phyloP scores from a whole-genome alignment of 306 rosid species.

The Acacia confusa region DNA sequence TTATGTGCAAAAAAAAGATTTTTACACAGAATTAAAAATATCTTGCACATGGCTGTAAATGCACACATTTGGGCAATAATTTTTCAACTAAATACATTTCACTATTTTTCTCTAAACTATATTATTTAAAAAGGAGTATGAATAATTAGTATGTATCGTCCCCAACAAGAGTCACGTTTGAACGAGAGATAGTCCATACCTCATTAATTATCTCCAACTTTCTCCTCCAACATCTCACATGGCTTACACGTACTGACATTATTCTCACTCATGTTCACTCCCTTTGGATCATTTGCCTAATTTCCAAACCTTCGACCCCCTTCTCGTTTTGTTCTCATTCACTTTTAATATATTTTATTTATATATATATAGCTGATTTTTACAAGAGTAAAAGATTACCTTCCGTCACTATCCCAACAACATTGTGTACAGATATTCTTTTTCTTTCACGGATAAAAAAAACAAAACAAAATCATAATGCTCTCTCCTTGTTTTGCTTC shows the following conservation, averaged over 20 bases:
- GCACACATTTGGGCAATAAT: too few relatives aligned
- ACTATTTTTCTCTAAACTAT: too few relatives aligned
- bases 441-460: background rate
- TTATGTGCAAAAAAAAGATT: too few relatives aligned
- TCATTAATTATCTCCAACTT: constrained; percentile 44
- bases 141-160: background rate
- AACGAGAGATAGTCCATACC: constrained; percentile 47
- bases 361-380: constrained; percentile 26
- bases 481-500: background rate
- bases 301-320: constrained; percentile 6
- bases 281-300: constrained; percentile 30
- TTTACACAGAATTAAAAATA: too few relatives aligned
- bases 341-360: background rate
- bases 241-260: constrained; percentile 57
- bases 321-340: constrained; percentile 31
- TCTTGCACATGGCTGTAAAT: too few relatives aligned
- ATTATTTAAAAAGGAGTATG: too few relatives aligned
- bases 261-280: constrained; percentile 33
- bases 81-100: too few relatives aligned
- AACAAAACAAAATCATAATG: background rate
- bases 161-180: constrained; percentile 48
- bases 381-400: constrained; percentile 38
- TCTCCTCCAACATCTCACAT: constrained; percentile 54
- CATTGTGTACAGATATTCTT: background rate
- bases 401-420: background rate